A percentile compares a stretch with the other conserved stretches of the same genome.
Conservation (phyloP, 768 basidiomycete genomes). For the Suillus tomentosus region DNA sequence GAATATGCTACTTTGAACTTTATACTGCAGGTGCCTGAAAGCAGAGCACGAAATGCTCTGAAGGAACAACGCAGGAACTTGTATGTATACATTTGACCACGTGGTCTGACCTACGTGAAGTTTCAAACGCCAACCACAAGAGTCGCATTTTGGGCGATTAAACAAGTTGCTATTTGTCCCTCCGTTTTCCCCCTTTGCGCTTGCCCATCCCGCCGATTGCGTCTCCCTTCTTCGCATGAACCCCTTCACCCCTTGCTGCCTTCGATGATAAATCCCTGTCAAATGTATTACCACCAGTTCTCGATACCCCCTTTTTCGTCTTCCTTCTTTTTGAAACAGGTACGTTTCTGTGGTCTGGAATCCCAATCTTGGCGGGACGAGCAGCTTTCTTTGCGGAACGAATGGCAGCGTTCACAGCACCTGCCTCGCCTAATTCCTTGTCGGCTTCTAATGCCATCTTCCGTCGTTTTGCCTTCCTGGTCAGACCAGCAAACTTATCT, state of each 20-base stretch:
- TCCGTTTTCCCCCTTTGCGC: constrained; percentile 44
- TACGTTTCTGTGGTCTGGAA: constrained; percentile 41
- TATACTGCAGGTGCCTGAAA: too few relatives aligned
- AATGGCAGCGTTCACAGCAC: constrained; percentile 69
- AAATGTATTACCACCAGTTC: constrained; percentile 47
- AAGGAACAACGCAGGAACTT: too few relatives aligned
- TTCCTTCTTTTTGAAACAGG: constrained; percentile 37
- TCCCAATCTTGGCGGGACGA: constrained; percentile 75
- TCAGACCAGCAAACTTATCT: constrained; percentile 79
- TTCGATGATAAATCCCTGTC: constrained; percentile 59
- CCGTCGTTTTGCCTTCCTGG: constrained; percentile 84
- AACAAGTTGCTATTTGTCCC: constrained; percentile 25
- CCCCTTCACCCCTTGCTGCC: constrained; percentile 51
- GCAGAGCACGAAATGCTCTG: too few relatives aligned
- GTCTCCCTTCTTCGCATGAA: constrained; percentile 65
- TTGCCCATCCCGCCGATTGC: constrained; percentile 54
- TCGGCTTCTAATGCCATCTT: constrained; percentile 87
- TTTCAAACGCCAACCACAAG: constrained; percentile 13
- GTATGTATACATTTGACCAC: neutral
- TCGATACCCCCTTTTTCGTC: constrained; percentile 32
- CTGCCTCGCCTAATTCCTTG: constrained; percentile 55
- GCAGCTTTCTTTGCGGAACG: constrained; percentile 83
- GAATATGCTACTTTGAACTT: too few relatives aligned
- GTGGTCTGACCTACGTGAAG: neutral
- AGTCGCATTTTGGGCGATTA: constrained; percentile 4